These are phyloP conservation scores for Cryptococcus amylolentus DNA, from an alignment of 1,284 basidiomycete species.

Conservation along the genomic window DNA sequence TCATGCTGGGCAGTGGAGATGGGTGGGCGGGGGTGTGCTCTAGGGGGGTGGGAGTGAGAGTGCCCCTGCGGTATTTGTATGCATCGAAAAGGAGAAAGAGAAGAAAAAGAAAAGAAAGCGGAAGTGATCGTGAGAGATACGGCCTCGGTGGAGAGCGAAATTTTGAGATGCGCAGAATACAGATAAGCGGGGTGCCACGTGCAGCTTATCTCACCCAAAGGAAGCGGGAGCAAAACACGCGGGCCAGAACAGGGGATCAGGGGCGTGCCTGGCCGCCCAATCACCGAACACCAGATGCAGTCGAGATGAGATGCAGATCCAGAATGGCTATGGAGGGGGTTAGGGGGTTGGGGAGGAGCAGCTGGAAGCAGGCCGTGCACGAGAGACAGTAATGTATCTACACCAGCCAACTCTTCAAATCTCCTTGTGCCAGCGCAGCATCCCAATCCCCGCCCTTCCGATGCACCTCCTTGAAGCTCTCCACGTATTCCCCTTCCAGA, in stretches of 20 bases:
- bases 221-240: too few species aligned
- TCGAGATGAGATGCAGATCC: neutral
- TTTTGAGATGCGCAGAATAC: too few species aligned
- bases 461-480: conserved; percentile 46
- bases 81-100: too few species aligned
- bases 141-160: too few species aligned
- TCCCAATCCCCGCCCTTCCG: conserved; percentile 42
- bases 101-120: too few species aligned
- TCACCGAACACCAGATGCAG: neutral
- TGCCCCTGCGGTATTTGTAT: too few species aligned
- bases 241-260: too few species aligned
- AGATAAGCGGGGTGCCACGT: too few species aligned
- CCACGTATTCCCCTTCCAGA: conserved; percentile 54
- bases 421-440: conserved; percentile 39
- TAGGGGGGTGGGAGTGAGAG: too few species aligned
- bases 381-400: neutral
- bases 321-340: neutral
- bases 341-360: neutral
- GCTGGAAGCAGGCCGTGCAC: neutral
- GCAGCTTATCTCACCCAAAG: too few species aligned
- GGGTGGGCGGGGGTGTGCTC: neutral
- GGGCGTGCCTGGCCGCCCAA: neutral
- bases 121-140: too few species aligned
- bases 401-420: conserved; percentile 26
- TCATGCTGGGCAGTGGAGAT: neutral